Evolutionary conservation across 2,329 filamentous ascomycete genomes (phyloP).

Genomic region (Talaromyces sp.): DNA sequence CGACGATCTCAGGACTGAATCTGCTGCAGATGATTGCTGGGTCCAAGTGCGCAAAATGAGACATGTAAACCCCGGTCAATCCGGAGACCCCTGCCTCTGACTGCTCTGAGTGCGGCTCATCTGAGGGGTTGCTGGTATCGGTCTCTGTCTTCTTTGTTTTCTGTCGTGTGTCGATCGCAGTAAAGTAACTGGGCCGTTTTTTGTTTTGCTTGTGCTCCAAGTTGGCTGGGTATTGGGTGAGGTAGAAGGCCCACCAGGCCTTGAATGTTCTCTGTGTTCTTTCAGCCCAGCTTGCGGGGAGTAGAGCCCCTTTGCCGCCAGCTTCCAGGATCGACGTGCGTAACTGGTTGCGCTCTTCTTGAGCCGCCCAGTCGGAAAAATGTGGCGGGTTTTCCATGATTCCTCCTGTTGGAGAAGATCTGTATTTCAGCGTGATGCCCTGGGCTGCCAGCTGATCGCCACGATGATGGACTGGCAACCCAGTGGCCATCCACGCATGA

Average conservation of each 20-base stretch:
- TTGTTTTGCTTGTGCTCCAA: background rate
- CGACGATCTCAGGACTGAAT: conserved; percentile 18
- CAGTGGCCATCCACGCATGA: background rate
- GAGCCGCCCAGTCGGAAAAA: background rate
- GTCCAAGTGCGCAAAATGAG: conserved; percentile 1
- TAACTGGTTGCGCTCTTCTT: background rate
- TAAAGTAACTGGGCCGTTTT: background rate
- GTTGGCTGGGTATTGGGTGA: conserved; percentile 1
- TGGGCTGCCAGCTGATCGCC: background rate
- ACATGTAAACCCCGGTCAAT: background rate
- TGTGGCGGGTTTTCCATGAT: background rate
- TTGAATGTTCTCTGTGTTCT: background rate
- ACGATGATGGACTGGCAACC: conserved; percentile 1
- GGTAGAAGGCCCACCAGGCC: conserved; percentile 7
- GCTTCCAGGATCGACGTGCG: background rate
- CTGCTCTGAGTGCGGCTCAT: background rate
- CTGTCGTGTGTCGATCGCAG: background rate
- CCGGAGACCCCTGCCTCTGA: background rate
- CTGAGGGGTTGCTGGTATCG: background rate
- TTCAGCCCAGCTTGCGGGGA: background rate
- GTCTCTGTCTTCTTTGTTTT: background rate
- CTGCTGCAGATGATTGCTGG: conserved; percentile 1
- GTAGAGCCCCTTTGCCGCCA: background rate
- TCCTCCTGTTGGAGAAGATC: background rate
- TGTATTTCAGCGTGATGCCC: background rate